phyloP scores from a whole-genome alignment of 768 basidiomycete species.

The Rhizopogon rudus region DNA sequence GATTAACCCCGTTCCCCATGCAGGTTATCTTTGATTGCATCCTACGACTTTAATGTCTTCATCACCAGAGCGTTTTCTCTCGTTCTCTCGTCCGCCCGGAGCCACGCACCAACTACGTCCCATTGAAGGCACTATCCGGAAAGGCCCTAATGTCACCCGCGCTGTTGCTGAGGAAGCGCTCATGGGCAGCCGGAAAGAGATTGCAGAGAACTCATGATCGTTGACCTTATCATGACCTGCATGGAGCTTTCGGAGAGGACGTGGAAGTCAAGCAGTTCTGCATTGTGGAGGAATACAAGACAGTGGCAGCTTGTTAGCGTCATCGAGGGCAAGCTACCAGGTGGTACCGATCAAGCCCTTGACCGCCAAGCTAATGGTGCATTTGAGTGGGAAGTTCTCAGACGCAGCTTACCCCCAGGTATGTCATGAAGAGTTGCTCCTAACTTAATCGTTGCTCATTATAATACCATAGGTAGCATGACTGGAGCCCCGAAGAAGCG shows the following conservation, averaged over 20 bases:
- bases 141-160: constrained; percentile 57
- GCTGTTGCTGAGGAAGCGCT: constrained; percentile 61
- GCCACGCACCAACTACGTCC: constrained; percentile 80
- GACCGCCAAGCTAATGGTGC: constrained; percentile 32
- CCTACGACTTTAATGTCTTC: constrained; percentile 79
- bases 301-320: constrained; percentile 96
- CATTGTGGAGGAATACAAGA: constrained; percentile 85
- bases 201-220: constrained; percentile 99
- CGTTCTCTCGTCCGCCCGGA: constrained; percentile 61
- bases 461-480: constrained; percentile 70
- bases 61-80: constrained; percentile 90
- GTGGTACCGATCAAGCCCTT: constrained; percentile 31
- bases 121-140: constrained; percentile 89
- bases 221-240: constrained; percentile 94
- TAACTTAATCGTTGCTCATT: background rate
- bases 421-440: constrained; percentile 9
- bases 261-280: constrained; percentile 86
- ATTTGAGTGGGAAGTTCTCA: constrained; percentile 76
- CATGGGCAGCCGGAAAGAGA: constrained; percentile 74
- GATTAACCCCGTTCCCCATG: constrained; percentile 86
- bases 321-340: constrained; percentile 63
- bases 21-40: constrained; percentile 72
- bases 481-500: constrained; percentile 96
- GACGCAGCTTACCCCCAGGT: constrained; percentile 84
- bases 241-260: constrained; percentile 75